Evolutionary conservation across 2,329 filamentous ascomycete species (phyloP).

Genomic region (Nigrograna mackinnonii): DNA sequence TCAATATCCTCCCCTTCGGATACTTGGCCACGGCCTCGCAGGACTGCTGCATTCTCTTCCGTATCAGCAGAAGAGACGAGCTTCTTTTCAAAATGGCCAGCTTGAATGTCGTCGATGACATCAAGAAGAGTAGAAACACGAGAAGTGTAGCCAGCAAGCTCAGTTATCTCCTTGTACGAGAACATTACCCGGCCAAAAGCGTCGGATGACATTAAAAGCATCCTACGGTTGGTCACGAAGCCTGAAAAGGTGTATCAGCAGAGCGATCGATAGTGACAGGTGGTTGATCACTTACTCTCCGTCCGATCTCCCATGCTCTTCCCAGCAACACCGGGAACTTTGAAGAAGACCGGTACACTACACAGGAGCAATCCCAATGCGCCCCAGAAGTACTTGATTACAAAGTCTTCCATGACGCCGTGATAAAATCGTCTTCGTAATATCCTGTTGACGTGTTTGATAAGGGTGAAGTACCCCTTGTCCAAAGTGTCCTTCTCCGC

Average conservation of each 20-base stretch:
- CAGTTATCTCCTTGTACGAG: constrained; percentile 95
- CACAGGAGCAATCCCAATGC: constrained; percentile 89
- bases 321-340: constrained; percentile 67
- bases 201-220: constrained; percentile 91
- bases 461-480: constrained; percentile 98
- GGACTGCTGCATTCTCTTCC: constrained; percentile 79
- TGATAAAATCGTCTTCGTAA: constrained; percentile 89
- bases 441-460: constrained; percentile 98
- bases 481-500: constrained; percentile 95
- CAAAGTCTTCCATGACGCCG: constrained; percentile 99
- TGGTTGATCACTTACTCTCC: constrained; percentile 52
- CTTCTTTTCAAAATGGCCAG: constrained; percentile 93
- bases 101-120: constrained; percentile 91
- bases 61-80: constrained; percentile 86
- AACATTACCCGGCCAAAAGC: constrained; percentile 93
- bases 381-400: constrained; percentile 99
- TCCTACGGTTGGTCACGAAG: constrained; percentile 91
- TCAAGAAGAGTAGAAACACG: constrained; percentile 87
- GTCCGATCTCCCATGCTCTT: constrained; percentile 70
- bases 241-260: constrained; percentile 46
- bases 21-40: constrained; percentile 79
- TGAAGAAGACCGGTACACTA: constrained; percentile 94
- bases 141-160: constrained; percentile 92
- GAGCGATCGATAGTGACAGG: background rate
- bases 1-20: constrained; percentile 82